Conservation (phyloP, 257 asterid genomes). For the Anisodus tanguticus region DNA sequence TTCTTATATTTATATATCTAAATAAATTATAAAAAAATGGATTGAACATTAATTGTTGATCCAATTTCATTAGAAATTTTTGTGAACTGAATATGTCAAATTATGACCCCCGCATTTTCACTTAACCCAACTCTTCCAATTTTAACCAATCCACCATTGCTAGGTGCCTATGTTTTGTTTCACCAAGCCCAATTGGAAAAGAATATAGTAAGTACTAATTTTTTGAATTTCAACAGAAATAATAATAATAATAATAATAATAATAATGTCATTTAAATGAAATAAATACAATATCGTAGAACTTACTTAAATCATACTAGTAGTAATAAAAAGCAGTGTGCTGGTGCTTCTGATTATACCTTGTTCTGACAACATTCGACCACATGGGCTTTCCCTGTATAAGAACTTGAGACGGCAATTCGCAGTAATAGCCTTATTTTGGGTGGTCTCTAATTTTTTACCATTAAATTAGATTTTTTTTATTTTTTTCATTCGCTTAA, state of each 20-base stretch:
- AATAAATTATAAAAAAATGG: not conserved
- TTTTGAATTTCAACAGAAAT: not conserved
- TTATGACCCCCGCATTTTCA: not conserved
- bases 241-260: not conserved
- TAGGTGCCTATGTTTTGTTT: not conserved
- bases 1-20: not conserved
- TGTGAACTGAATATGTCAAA: not conserved
- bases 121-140: not conserved
- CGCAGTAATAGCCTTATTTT: no score
- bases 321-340: not conserved
- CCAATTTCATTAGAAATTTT: not conserved
- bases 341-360: not conserved
- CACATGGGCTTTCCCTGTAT: not conserved
- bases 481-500: no score
- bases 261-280: not conserved
- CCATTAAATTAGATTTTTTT: no score
- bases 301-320: not conserved
- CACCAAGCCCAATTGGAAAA: not conserved
- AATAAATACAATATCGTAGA: not conserved
- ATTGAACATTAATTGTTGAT: not conserved
- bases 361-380: no score
- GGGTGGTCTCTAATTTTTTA: no score
- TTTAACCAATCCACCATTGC: not conserved
- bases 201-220: not conserved
- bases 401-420: no score